Percentiles rank a stretch among this genome's conserved stretches.
Conservation (phyloP, 202 grass and related monocot species). For the Eragrostis tef region DNA sequence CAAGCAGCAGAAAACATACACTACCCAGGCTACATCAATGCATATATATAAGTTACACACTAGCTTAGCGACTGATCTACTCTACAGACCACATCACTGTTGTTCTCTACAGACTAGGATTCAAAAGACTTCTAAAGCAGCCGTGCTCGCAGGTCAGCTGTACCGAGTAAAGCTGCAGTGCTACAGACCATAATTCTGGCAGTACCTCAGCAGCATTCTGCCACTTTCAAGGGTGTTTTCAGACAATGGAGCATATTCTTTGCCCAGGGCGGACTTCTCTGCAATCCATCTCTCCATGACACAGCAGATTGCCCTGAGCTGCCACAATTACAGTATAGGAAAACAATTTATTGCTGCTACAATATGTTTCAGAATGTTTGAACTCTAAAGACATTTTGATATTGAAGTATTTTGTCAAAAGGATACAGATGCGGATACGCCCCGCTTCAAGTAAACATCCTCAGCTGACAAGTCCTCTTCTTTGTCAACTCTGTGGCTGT, state of each 20-base stretch:
- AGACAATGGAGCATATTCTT: slow-evolving; percentile 25
- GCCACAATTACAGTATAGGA: slow-evolving; percentile 47
- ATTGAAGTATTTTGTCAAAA: slow-evolving; percentile 34
- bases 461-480: slow-evolving; percentile 46
- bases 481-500: slow-evolving; percentile 53
- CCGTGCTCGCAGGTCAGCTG: slow-evolving; percentile 27
- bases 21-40: neutral
- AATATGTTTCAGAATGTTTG: slow-evolving; percentile 16
- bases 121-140: neutral
- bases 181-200: slow-evolving; percentile 52
- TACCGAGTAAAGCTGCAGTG: slow-evolving; percentile 29
- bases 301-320: slow-evolving; percentile 65
- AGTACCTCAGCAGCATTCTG: slow-evolving; percentile 61
- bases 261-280: slow-evolving; percentile 41
- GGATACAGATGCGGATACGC: slow-evolving; percentile 71
- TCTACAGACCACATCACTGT: neutral
- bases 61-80: slow-evolving; percentile 10
- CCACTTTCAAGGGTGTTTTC: slow-evolving; percentile 45
- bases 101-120: neutral
- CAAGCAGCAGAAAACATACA: neutral
- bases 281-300: slow-evolving; percentile 71
- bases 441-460: slow-evolving; percentile 53
- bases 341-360: slow-evolving; percentile 38
- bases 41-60: neutral
- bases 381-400: neutral